Base-by-base conservation (phyloP, 2,329 filamentous ascomycete genomes). In the Ambrosiella beaveri region DNA sequence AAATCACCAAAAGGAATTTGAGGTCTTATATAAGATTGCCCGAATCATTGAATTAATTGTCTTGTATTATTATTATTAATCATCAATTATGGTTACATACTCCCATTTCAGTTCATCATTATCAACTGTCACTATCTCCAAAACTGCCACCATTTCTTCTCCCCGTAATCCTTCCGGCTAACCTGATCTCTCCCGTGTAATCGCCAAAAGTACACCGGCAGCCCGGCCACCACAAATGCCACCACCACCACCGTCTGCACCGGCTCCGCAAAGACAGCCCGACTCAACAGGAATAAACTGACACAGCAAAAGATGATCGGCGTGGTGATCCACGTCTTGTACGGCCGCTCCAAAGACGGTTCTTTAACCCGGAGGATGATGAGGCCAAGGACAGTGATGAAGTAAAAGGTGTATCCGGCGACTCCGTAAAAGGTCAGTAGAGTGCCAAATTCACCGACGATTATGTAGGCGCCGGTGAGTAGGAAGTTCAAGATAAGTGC, bases 251-350 rank as follows among this genome's bases (percentile, higher is more conserved):
- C 68, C 0, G 91, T 95, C 75, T 98, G 90, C 56, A 95, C 65
- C 3, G 93, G 93, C 70, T 95, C 84, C 38, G 89, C 86, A 67
- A 98, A 93, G 12, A 97, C 82, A 2, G 90, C 89, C 55, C 93
- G 77, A 66, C 83, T 90, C 47, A 98, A 78, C 63, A 98, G 70
- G 67, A 98, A 98, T 63, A 98, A 70, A 68, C 88, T 95, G 44
- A 98, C 93, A 67, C 93, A 98, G 77, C 93, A 98, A 69, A 98
- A 98, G 59, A 96, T 91, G 63, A 98, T 91, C 9, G 93, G 93
- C 1, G 93, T 98, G 0, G 85, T 85, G 66, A 98, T 95, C 93
- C 91, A 98, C 2, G 90, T 95, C 68, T 82, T 84, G 71, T 98
- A 98, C 0, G 93, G 91, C 35, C 93, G 74, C 68, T 96, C 89